A percentile compares a stretch with the other conserved stretches of the same genome.
Conservation (phyloP, 306 rosid species). For the Casuarina cunninghamiana region DNA sequence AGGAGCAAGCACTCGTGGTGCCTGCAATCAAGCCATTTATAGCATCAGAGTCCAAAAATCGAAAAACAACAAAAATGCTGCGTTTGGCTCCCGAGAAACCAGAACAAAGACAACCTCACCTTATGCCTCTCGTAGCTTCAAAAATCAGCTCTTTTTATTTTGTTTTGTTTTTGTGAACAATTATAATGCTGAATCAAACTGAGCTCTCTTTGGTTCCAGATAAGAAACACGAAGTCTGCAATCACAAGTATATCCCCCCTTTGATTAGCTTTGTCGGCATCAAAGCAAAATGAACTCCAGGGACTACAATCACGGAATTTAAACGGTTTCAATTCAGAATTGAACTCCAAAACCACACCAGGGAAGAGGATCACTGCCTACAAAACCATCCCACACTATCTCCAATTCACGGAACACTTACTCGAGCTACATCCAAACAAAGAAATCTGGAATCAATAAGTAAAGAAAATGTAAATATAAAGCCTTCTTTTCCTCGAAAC, state of each 20-base stretch:
- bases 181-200: not conserved
- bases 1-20: conserved; percentile 11
- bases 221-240: conserved; percentile 2
- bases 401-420: conserved; percentile 33
- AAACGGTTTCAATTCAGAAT: conserved; percentile 14
- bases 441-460: conserved; percentile 26
- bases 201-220: not conserved
- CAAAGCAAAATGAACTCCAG: conserved; percentile 13
- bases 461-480: not conserved
- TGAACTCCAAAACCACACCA: conserved; percentile 27
- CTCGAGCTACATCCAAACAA: conserved; percentile 11
- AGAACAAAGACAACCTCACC: not conserved
- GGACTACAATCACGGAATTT: conserved; percentile 17
- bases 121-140: not conserved
- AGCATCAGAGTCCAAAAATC: conserved; percentile 10
- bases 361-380: conserved; percentile 45
- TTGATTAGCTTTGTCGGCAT: conserved; percentile 19
- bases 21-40: conserved; percentile 36
- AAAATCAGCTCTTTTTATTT: conserved; percentile 3
- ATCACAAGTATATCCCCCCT: not conserved
- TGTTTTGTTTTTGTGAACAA: not conserved
- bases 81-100: not conserved
- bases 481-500: not conserved
- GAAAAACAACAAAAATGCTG: not conserved
- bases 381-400: conserved; percentile 7